Conservation (phyloP, 129 eudicot species). For the Pseudognaphalium luteoalbum region DNA sequence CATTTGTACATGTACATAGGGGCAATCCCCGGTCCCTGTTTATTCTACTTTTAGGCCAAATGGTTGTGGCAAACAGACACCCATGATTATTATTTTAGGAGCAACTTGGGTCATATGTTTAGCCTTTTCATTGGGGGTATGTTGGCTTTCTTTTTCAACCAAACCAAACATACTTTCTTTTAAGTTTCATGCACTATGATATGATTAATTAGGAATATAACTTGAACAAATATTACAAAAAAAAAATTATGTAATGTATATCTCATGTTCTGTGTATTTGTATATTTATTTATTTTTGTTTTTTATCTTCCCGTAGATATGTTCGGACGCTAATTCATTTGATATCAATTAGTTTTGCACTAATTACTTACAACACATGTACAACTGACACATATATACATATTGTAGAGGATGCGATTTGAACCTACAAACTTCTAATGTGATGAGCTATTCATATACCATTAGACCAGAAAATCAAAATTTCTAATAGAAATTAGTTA, state of each 20-base stretch:
- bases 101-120: slow-evolving; percentile 35
- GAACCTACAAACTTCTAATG: too few species aligned
- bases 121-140: slow-evolving; percentile 33
- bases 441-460: too few species aligned
- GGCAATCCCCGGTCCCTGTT: slow-evolving; percentile 24
- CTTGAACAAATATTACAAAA: neutral
- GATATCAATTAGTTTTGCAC: too few species aligned
- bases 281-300: too few species aligned
- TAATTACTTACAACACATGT: too few species aligned
- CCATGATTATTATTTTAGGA: slow-evolving; percentile 31
- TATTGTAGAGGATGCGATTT: too few species aligned
- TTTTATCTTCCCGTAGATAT: too few species aligned
- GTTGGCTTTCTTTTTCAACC: slow-evolving; percentile 37
- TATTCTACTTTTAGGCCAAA: slow-evolving; percentile 24
- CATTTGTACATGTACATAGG: slow-evolving; percentile 1
- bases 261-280: too few species aligned
- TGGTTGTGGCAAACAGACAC: slow-evolving; percentile 30
- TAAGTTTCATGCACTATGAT: slow-evolving; percentile 20
- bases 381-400: too few species aligned
- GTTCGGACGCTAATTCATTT: too few species aligned
- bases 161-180: slow-evolving; percentile 37
- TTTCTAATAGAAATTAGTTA: neutral
- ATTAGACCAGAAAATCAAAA: rapidly evolving
- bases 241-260: too few species aligned
- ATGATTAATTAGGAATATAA: neutral